Evolutionary conservation across 306 rosid species (phyloP).

Genomic region (Citrullus colocynthis): DNA sequence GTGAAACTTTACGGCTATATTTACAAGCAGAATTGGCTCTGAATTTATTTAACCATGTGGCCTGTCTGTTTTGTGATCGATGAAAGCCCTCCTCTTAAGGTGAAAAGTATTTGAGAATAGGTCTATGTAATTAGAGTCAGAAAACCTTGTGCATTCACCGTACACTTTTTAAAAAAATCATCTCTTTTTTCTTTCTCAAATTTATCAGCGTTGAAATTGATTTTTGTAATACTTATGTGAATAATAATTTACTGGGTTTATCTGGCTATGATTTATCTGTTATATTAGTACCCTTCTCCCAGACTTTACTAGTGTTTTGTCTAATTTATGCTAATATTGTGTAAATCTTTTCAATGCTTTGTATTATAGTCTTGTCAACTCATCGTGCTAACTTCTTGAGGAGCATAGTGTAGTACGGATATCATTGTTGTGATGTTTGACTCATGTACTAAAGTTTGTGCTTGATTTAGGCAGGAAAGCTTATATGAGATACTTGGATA

Average conservation of each 20-base stretch:
- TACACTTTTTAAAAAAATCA: not conserved
- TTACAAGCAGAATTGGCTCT: not conserved
- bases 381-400: not conserved
- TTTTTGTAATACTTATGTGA: not conserved
- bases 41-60: not conserved
- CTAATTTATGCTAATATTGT: not conserved
- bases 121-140: not conserved
- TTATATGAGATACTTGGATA: constrained; percentile 69
- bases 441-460: constrained; percentile 2
- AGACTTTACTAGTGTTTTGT: not conserved
- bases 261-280: not conserved
- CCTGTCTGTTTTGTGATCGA: not conserved
- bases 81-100: not conserved
- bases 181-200: not conserved
- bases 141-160: not conserved
- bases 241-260: not conserved
- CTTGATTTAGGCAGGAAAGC: constrained; percentile 65
- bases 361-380: not conserved
- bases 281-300: not conserved
- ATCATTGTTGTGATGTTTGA: not conserved
- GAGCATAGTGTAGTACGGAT: not conserved
- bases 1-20: not conserved
- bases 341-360: not conserved
- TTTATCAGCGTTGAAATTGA: not conserved
- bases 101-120: not conserved